Evolutionary conservation across 257 asterid genomes (phyloP).

Genomic region (Przewalskia tangutica): DNA sequence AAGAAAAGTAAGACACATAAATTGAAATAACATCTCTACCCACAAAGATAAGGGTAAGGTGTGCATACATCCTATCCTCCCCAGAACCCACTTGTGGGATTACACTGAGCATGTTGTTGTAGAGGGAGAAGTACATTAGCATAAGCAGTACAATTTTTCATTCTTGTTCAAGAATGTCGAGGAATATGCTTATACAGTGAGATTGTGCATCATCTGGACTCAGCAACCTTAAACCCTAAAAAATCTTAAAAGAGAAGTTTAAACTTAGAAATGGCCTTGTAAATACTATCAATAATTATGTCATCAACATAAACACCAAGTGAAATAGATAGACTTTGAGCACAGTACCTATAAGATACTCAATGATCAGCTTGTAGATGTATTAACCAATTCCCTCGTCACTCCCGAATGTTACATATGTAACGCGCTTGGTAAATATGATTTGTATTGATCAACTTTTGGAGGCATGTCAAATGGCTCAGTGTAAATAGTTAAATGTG

Average conservation of each 20-base stretch:
- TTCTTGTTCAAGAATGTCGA: neutral
- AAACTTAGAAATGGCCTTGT: neutral
- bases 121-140: neutral
- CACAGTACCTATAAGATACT: neutral
- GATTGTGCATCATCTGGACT: neutral
- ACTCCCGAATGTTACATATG: neutral
- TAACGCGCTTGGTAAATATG: neutral
- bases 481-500: neutral
- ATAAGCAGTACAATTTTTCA: neutral
- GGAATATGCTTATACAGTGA: neutral
- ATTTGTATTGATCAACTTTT: neutral
- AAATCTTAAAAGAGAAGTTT: neutral
- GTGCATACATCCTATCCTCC: too few relatives aligned
- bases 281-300: neutral
- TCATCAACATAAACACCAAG: neutral
- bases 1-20: neutral
- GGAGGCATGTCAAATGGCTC: neutral
- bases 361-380: neutral
- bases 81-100: too few relatives aligned
- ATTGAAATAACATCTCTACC: neutral
- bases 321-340: neutral
- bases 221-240: neutral
- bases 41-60: too few relatives aligned
- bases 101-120: too few relatives aligned
- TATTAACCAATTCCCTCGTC: neutral